Evolutionary conservation across 2,329 filamentous ascomycete species (phyloP).

Genomic region (Helminthosporium solani): DNA sequence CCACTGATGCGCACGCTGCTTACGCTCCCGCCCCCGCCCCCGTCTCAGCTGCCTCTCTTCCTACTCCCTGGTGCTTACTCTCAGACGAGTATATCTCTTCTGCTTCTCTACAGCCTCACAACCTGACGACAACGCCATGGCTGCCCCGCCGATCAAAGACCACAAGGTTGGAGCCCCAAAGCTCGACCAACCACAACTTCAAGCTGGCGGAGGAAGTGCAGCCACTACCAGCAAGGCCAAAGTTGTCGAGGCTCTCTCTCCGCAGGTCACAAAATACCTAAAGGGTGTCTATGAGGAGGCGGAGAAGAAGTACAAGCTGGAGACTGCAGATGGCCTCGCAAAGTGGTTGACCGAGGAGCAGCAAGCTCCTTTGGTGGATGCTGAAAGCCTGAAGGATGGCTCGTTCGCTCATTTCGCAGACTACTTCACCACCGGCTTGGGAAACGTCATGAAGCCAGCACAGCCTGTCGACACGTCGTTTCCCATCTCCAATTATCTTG

Average conservation of each 20-base stretch:
- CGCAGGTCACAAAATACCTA: conserved; percentile 30
- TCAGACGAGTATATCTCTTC: no score
- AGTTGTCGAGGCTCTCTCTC: conserved; percentile 32
- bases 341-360: conserved; percentile 38
- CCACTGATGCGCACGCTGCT: background rate
- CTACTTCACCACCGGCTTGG: conserved; percentile 50
- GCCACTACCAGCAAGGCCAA: conserved; percentile 29
- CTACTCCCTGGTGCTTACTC: no score
- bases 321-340: conserved; percentile 30
- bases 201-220: conserved; percentile 42
- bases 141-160: conserved; percentile 19
- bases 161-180: conserved; percentile 35
- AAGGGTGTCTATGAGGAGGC: conserved; percentile 31
- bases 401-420: conserved; percentile 37
- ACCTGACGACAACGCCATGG: background rate
- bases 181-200: conserved; percentile 35
- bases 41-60: background rate
- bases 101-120: no score
- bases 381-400: conserved; percentile 28
- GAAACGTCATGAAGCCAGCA: conserved; percentile 48
- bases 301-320: conserved; percentile 30
- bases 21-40: background rate
- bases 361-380: conserved; percentile 22
- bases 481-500: conserved; percentile 86
- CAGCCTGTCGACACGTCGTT: conserved; percentile 58